A percentile compares a stretch with the other conserved stretches of the same genome.
Evolutionary conservation across 2,329 filamentous ascomycete species (phyloP).

Genomic region (Penicillium sp.): DNA sequence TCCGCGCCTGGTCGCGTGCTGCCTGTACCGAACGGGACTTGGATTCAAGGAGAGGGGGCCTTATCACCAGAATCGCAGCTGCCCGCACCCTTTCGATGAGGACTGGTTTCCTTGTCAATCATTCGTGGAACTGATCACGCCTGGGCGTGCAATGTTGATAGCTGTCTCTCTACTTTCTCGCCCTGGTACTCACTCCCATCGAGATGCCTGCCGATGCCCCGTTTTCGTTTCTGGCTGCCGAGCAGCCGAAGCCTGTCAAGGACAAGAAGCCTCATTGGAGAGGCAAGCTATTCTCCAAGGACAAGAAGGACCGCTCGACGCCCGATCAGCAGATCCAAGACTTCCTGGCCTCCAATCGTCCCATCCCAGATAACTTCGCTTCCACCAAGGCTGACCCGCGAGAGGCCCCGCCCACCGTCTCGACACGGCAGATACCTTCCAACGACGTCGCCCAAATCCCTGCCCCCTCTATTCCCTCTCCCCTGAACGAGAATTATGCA

Average conservation of each 20-base stretch:
- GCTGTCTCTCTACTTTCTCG: constrained; percentile 27
- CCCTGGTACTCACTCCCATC: constrained; percentile 13
- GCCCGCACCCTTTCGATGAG: constrained; percentile 23
- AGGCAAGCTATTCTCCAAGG: constrained; percentile 53
- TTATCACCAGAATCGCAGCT: neutral
- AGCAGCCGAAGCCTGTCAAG: constrained; percentile 34
- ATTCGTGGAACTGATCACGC: constrained; percentile 3
- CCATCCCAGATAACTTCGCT: constrained; percentile 13
- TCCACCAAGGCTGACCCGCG: constrained; percentile 14
- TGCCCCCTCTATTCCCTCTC: neutral
- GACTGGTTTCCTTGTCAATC: constrained; percentile 19
- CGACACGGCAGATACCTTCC: constrained; percentile 37
- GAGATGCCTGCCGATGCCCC: constrained; percentile 41
- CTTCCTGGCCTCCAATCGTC: constrained; percentile 54
- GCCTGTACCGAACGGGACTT: constrained; percentile 1
- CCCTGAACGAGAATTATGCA: constrained; percentile 23
- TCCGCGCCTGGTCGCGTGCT: constrained; percentile 2
- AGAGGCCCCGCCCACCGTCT: constrained; percentile 23
- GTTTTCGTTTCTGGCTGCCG: constrained; percentile 38
- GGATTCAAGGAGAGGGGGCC: neutral
- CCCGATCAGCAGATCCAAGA: constrained; percentile 53
- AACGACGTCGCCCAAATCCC: constrained; percentile 28
- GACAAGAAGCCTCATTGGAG: constrained; percentile 47
- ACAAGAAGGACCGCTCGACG: constrained; percentile 39
- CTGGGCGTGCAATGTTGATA: constrained; percentile 39